Evolutionary conservation across 257 asterid genomes (phyloP), one percentile per base, ranked within the genome.

Genomic region (Schizonepeta tenuifolia): DNA sequence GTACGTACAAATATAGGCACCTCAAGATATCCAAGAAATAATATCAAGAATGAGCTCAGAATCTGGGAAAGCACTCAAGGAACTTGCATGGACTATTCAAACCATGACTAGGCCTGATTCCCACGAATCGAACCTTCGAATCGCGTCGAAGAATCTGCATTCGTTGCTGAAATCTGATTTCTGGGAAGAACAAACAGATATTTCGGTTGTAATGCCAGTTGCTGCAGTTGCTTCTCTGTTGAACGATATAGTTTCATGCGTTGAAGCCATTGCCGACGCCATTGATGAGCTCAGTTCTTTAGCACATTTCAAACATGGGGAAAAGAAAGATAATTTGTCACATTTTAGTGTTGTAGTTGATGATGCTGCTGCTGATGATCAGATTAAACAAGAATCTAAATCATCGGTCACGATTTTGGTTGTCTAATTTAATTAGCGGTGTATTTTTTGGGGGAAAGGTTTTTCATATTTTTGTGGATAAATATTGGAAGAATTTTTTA

Each of bases 41-140:
- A 67, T 86, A 9, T 75, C 78, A 21, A 80, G 49, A 50, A 81
- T 86, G 87, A 89, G 93, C 75, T 68, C 68, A 13, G 97, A 86
- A 76, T 81, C 83, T 20, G 93, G 96, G 11, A 83, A 77, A 65
- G 89, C 87, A 44, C 71, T 92, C 28, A 88, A 89, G 75, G 90
- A 85, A 43, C 69, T 89, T 5, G 84, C 96, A 63, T 20, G 75
- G 51, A 64, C 81, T 4, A 36, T 92, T 14, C 70, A 69, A 65
- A 86, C 86, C 1, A 89, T 88, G 97, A 82, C 79, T 9, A 69
- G 2, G 58, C 83, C 89, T 0, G 66, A 75, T 20, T 73, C 80
- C 10, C 89, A 80, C 14, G 33, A 84, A 14, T 15, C 70, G 2
- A 83, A 63, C 77, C 78, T 90, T 2, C 81, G 80, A 82, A 60